Percentiles rank a stretch among this genome's conserved stretches.
Evolutionary conservation across 2,329 filamentous ascomycete species (phyloP).

Genomic region (Metarhizium humberi): DNA sequence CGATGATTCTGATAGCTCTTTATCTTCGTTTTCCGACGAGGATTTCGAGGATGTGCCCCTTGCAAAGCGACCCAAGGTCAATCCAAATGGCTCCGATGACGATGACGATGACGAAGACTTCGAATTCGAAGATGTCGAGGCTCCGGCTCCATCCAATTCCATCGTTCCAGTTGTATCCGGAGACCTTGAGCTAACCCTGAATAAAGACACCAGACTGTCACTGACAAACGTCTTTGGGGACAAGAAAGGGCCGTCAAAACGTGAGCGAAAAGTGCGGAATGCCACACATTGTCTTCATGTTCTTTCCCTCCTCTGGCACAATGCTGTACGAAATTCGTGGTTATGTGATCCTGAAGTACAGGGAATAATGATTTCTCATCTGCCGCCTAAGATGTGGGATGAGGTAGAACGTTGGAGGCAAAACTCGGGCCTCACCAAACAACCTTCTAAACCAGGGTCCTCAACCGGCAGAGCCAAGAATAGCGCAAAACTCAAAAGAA

Average conservation of each 20-base stretch:
- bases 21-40: conserved; percentile 46
- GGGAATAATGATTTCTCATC: conserved; percentile 62
- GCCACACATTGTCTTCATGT: conserved; percentile 85
- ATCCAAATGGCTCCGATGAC: conserved; percentile 7
- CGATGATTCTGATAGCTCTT: conserved; percentile 31
- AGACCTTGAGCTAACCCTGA: conserved; percentile 66
- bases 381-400: conserved; percentile 58
- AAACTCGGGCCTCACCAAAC: conserved; percentile 53
- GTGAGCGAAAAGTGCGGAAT: conserved; percentile 68
- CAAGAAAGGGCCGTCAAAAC: conserved; percentile 81
- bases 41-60: conserved; percentile 41
- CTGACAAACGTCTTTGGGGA: conserved; percentile 50
- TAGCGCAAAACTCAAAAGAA: conserved; percentile 12
- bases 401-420: conserved; percentile 67
- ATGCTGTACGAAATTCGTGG: conserved; percentile 77
- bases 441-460: conserved; percentile 17
- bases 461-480: conserved; percentile 17
- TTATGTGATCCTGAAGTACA: conserved; percentile 69
- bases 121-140: conserved; percentile 54
- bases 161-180: conserved; percentile 44
- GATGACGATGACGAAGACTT: conserved; percentile 29
- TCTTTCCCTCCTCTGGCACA: conserved; percentile 80
- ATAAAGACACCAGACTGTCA: conserved; percentile 48
- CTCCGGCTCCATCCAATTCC: conserved; percentile 45
- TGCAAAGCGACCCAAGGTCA: conserved; percentile 30